phyloP scores from a whole-genome alignment of 192 early-diverging fungal species.

The Podila clonocystis region DNA sequence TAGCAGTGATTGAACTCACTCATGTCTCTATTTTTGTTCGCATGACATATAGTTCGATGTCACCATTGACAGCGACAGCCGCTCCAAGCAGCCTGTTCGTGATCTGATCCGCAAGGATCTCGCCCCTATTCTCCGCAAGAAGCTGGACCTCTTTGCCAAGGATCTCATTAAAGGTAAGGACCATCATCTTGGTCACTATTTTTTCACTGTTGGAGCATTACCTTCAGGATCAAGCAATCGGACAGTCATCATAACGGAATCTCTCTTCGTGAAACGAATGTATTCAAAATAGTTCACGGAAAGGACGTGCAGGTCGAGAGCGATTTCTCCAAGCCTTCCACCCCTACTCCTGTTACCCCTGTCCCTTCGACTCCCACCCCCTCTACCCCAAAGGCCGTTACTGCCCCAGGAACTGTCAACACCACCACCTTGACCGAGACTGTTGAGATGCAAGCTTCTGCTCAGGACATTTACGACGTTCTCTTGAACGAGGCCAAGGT shows the following conservation, averaged over 20 bases:
- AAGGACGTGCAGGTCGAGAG: constrained; percentile 85
- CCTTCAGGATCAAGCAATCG: too few relatives aligned
- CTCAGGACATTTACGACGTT: constrained; percentile 80
- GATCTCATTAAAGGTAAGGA: constrained; percentile 74
- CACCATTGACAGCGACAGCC: constrained; percentile 60
- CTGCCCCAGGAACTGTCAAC: constrained; percentile 57
- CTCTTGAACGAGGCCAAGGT: constrained; percentile 82
- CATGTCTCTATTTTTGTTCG: not conserved
- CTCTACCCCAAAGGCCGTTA: constrained; percentile 15
- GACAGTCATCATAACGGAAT: too few relatives aligned
- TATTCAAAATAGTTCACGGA: constrained; percentile 64
- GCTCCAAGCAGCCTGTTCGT: constrained; percentile 66
- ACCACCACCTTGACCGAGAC: constrained; percentile 76
- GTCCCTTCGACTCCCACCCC: constrained; percentile 10
- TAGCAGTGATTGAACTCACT: not conserved
- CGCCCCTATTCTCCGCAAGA: constrained; percentile 66
- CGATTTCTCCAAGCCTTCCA: constrained; percentile 45
- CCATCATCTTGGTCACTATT: not conserved
- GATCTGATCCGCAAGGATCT: constrained; percentile 77
- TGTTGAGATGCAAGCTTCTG: constrained; percentile 86
- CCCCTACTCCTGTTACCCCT: constrained; percentile 21
- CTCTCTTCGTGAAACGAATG: not conserved
- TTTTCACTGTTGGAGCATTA: not conserved
- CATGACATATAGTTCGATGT: constrained; percentile 72
- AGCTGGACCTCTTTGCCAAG: constrained; percentile 69